A percentile compares a stretch with the other conserved stretches of the same genome.
Evolutionary conservation across 2,329 filamentous ascomycete genomes (phyloP).

Genomic region (Beauveria asiatica): DNA sequence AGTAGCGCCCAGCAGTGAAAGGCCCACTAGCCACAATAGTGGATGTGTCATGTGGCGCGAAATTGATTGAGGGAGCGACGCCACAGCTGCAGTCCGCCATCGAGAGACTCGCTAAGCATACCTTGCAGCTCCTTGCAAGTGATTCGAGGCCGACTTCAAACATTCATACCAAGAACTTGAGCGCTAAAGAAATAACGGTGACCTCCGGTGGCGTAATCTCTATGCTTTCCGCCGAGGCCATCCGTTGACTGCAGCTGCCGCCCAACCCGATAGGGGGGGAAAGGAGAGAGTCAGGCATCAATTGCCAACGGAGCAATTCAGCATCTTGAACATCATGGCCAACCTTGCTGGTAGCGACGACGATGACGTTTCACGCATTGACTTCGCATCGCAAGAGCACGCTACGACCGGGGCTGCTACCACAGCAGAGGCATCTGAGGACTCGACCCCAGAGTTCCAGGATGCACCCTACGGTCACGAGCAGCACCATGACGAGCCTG

Average conservation of each 20-base stretch:
- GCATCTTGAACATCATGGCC: slow-evolving; percentile 21
- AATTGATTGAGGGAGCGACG: not conserved
- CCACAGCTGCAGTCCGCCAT: slow-evolving; percentile 5
- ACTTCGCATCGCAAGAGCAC: slow-evolving; percentile 30
- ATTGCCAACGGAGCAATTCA: not conserved
- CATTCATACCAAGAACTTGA: not conserved
- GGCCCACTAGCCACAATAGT: slow-evolving; percentile 7
- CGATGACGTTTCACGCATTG: slow-evolving; percentile 30
- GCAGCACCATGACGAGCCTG: slow-evolving; percentile 39
- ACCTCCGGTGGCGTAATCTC: not conserved
- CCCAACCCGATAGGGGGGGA: not conserved
- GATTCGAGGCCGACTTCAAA: not conserved
- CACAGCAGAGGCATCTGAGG: not conserved
- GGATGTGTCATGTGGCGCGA: slow-evolving; percentile 6
- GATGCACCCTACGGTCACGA: slow-evolving; percentile 39
- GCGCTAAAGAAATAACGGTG: not conserved
- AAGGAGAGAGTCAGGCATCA: not conserved
- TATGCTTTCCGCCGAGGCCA: not conserved
- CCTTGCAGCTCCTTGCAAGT: not conserved
- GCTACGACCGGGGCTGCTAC: slow-evolving; percentile 16
- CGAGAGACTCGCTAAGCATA: not conserved
- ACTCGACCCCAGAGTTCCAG: slow-evolving; percentile 19
- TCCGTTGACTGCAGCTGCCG: slow-evolving; percentile 1
- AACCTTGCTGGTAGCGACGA: slow-evolving; percentile 43
- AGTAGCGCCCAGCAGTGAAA: not conserved